phyloP scores from a whole-genome alignment of 306 rosid species.

The Mimosa bimucronata region DNA sequence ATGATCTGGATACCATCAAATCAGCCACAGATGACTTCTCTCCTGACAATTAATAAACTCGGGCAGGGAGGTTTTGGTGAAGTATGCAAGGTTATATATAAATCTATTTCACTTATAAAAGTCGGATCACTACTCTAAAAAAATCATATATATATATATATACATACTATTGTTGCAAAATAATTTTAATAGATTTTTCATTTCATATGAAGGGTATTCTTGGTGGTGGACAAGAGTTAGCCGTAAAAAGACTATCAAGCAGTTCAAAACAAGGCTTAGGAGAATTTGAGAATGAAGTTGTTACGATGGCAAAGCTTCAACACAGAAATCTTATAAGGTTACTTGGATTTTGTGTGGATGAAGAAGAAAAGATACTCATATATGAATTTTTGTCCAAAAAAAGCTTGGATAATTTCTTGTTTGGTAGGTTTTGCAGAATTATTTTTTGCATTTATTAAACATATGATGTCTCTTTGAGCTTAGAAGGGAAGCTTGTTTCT shows the following conservation, averaged over 20 bases:
- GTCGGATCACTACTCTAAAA: background rate
- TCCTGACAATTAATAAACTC: background rate
- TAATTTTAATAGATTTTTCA: background rate
- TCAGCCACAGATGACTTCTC: background rate
- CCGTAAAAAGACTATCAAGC: slow-evolving; percentile 49
- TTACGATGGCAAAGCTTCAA: slow-evolving; percentile 29
- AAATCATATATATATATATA: background rate
- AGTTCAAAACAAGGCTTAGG: slow-evolving; percentile 38
- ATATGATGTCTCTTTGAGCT: too few relatives aligned
- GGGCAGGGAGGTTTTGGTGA: background rate
- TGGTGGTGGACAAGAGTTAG: slow-evolving; percentile 35
- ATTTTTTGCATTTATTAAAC: background rate
- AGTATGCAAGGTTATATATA: background rate
- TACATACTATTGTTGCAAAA: too few relatives aligned
- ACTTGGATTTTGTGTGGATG: background rate
- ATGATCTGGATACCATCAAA: background rate
- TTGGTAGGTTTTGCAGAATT: background rate
- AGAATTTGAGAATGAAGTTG: slow-evolving; percentile 47
- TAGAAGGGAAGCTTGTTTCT: too few relatives aligned
- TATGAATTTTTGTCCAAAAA: background rate
- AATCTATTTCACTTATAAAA: background rate
- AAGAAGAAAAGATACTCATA: background rate
- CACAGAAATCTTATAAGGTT: background rate
- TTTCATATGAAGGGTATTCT: slow-evolving; percentile 38
- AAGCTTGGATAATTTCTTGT: background rate